Evolutionary conservation across 306 rosid species (phyloP).

Genomic region (Vachellia pachyceras): DNA sequence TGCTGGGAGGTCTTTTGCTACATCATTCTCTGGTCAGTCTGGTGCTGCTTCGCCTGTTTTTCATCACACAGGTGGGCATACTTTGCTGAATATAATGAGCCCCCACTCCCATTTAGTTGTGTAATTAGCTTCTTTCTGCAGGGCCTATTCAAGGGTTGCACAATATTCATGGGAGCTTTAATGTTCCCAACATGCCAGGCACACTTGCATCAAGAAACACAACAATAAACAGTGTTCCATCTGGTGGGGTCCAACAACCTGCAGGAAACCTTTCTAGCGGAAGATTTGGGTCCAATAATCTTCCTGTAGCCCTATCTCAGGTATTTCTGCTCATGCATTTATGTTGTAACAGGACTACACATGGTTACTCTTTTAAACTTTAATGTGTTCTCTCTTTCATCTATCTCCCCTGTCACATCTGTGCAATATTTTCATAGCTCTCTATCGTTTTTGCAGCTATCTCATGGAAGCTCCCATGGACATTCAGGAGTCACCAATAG

Average conservation of each 20-base stretch:
- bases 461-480: slow-evolving; percentile 87
- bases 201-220: slow-evolving; percentile 80
- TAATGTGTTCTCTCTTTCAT: slow-evolving; percentile 30
- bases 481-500: slow-evolving; percentile 90
- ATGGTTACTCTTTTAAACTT: slow-evolving; percentile 19
- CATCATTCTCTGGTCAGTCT: slow-evolving; percentile 96
- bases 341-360: neutral
- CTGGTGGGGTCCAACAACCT: slow-evolving; percentile 96
- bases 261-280: slow-evolving; percentile 89
- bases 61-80: slow-evolving; percentile 86
- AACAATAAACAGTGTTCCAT: slow-evolving; percentile 71
- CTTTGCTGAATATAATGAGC: slow-evolving; percentile 36
- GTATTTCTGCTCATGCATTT: slow-evolving; percentile 43
- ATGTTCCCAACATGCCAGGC: slow-evolving; percentile 84
- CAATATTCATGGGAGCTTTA: slow-evolving; percentile 88
- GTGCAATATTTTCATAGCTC: slow-evolving; percentile 7
- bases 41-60: slow-evolving; percentile 92
- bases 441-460: slow-evolving; percentile 64
- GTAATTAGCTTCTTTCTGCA: slow-evolving; percentile 57
- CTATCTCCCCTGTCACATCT: slow-evolving; percentile 6
- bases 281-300: slow-evolving; percentile 82
- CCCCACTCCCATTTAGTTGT: slow-evolving; percentile 36
- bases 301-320: slow-evolving; percentile 92
- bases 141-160: slow-evolving; percentile 85
- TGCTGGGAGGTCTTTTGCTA: slow-evolving; percentile 78